A percentile compares a stretch with the other conserved stretches of the same genome.
Conservation (phyloP, 2,329 filamentous ascomycete genomes). For the Aureobasidium sp. region DNA sequence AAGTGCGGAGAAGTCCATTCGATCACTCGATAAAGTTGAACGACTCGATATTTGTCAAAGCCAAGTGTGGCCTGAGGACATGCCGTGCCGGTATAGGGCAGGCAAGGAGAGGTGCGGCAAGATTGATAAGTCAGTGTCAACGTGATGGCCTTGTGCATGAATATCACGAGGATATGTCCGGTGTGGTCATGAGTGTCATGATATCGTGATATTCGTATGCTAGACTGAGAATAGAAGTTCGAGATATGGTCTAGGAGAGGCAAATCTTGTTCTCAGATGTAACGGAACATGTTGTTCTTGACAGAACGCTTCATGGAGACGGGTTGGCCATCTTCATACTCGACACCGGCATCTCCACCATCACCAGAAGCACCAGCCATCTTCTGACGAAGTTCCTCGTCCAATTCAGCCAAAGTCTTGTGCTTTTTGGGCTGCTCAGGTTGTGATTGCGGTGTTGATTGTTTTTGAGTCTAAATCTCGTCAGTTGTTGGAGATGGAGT, state of each 20-base stretch:
- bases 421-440: slow-evolving; percentile 22
- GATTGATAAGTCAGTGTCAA: not conserved
- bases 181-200: not conserved
- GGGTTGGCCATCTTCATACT: slow-evolving; percentile 79
- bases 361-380: slow-evolving; percentile 74
- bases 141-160: not conserved
- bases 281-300: slow-evolving; percentile 80
- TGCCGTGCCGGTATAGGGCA: not conserved
- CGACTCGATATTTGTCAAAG: slow-evolving; percentile 1
- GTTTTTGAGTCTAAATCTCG: not conserved
- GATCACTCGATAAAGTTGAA: slow-evolving; percentile 13
- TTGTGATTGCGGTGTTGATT: not conserved
- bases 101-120: no score
- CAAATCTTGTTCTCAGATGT: slow-evolving; percentile 60
- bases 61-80: not conserved
- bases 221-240: no score
- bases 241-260: no score
- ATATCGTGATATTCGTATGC: not conserved
- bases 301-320: slow-evolving; percentile 79
- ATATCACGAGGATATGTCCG: not conserved
- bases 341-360: slow-evolving; percentile 70
- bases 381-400: slow-evolving; percentile 71
- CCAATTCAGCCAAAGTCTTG: slow-evolving; percentile 69
- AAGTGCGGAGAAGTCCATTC: slow-evolving; percentile 10
- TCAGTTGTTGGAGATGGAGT: no score